Evolutionary conservation across 352 stramenopile species (phyloP).

Genomic region (Globisporangium apiculatum): DNA sequence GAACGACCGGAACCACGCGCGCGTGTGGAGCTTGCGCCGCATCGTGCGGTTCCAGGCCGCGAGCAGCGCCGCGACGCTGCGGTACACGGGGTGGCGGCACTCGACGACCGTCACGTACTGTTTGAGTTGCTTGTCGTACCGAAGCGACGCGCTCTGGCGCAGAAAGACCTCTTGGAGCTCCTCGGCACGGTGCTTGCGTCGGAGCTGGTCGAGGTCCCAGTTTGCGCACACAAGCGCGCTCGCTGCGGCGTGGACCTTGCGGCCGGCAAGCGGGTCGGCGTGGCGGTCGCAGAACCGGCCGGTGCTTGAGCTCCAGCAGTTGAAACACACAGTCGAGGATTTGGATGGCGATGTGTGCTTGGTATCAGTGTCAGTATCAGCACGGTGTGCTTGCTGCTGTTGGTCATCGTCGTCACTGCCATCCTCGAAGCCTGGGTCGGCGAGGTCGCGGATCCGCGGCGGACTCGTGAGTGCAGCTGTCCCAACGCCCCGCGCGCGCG

Average conservation of each 20-base stretch:
- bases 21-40: slow-evolving; percentile 75
- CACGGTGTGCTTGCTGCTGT: not conserved
- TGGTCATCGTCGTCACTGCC: not conserved
- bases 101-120: slow-evolving; percentile 87
- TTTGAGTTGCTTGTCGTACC: slow-evolving; percentile 84
- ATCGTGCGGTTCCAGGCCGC: slow-evolving; percentile 85
- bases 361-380: not conserved
- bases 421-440: slow-evolving; percentile 50
- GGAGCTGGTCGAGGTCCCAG: slow-evolving; percentile 86
- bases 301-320: slow-evolving; percentile 90
- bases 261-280: slow-evolving; percentile 34
- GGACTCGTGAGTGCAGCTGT: slow-evolving; percentile 19
- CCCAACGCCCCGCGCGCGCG: slow-evolving; percentile 2
- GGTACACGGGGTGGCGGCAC: slow-evolving; percentile 90
- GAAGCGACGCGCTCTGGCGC: slow-evolving; percentile 78
- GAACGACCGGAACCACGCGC: slow-evolving; percentile 87
- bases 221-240: slow-evolving; percentile 89
- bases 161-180: slow-evolving; percentile 93
- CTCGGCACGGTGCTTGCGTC: slow-evolving; percentile 80
- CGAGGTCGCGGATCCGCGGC: slow-evolving; percentile 68
- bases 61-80: slow-evolving; percentile 41
- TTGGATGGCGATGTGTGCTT: not conserved
- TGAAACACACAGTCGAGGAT: slow-evolving; percentile 70
- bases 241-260: slow-evolving; percentile 45
- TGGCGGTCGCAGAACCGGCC: slow-evolving; percentile 74